Evolutionary conservation across 495 filamentous ascomycete species (phyloP).

Genomic region (Hyaloscypha bicolor): DNA sequence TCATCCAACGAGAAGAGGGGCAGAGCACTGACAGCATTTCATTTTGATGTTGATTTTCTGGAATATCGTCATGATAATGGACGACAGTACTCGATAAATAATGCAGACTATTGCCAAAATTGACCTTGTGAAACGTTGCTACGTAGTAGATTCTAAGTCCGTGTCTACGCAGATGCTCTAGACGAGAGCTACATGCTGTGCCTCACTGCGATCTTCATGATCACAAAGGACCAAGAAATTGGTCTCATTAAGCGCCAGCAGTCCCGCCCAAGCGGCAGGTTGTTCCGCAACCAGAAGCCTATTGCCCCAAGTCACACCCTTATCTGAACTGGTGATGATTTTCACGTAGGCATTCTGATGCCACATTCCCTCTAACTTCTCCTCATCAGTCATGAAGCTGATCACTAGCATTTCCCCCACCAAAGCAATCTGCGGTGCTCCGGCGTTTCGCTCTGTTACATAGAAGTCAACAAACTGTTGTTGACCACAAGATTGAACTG

Average conservation of each 20-base stretch:
- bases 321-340: slow-evolving; percentile 7
- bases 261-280: slow-evolving; percentile 11
- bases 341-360: slow-evolving; percentile 3
- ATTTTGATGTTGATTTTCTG: no score
- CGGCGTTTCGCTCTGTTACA: slow-evolving; percentile 37
- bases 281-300: slow-evolving; percentile 5
- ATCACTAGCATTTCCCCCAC: slow-evolving; percentile 58
- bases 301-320: slow-evolving; percentile 9
- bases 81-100: no score
- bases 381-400: slow-evolving; percentile 67
- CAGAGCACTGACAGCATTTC: no score
- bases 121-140: neutral
- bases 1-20: no score
- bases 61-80: no score
- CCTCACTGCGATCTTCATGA: slow-evolving; percentile 6
- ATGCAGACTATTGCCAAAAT: no score
- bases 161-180: neutral
- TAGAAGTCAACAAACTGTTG: neutral
- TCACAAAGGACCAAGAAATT: slow-evolving; percentile 15
- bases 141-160: neutral
- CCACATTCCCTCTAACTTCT: slow-evolving; percentile 29
- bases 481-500: neutral
- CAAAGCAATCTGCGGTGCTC: slow-evolving; percentile 59
- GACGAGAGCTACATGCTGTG: neutral
- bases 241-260: slow-evolving; percentile 9